A percentile compares a stretch with the other conserved stretches of the same genome.
Conservation (phyloP, 2,329 filamentous ascomycete genomes). For the Gremmenia infestans region DNA sequence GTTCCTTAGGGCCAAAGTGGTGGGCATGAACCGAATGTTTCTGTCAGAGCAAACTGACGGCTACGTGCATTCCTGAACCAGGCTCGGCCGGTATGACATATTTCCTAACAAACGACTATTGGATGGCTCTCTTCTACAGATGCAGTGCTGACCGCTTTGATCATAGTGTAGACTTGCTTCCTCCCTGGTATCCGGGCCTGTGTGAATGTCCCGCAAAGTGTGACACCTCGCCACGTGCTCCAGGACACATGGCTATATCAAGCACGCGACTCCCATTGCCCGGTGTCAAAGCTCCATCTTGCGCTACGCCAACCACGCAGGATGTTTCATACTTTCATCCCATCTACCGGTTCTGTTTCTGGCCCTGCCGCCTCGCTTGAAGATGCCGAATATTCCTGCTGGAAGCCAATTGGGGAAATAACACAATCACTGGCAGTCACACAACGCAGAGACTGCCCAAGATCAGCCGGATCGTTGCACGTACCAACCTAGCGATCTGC, state of each 20-base stretch:
- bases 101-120: slow-evolving; percentile 19
- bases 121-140: slow-evolving; percentile 2
- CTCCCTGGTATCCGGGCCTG: not conserved
- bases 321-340: not conserved
- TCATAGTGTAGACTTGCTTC: slow-evolving; percentile 8
- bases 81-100: slow-evolving; percentile 13
- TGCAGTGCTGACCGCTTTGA: slow-evolving; percentile 18
- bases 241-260: not conserved
- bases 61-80: slow-evolving; percentile 15
- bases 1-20: slow-evolving; percentile 8
- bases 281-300: not conserved
- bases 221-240: not conserved
- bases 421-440: slow-evolving; percentile 14
- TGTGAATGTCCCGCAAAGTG: not conserved
- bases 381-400: not conserved
- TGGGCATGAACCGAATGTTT: slow-evolving; percentile 9
- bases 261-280: not conserved
- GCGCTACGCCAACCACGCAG: slow-evolving; percentile 9
- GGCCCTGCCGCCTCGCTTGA: not conserved
- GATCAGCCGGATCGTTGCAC: slow-evolving; percentile 12
- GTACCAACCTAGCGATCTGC: slow-evolving; percentile 8
- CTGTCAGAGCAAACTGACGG: slow-evolving; percentile 21
- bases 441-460: slow-evolving; percentile 1
- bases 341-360: not conserved
- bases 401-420: slow-evolving; percentile 11